Evolutionary conservation across 495 filamentous ascomycete genomes (phyloP).

Genomic region (Talaromyces liani): DNA sequence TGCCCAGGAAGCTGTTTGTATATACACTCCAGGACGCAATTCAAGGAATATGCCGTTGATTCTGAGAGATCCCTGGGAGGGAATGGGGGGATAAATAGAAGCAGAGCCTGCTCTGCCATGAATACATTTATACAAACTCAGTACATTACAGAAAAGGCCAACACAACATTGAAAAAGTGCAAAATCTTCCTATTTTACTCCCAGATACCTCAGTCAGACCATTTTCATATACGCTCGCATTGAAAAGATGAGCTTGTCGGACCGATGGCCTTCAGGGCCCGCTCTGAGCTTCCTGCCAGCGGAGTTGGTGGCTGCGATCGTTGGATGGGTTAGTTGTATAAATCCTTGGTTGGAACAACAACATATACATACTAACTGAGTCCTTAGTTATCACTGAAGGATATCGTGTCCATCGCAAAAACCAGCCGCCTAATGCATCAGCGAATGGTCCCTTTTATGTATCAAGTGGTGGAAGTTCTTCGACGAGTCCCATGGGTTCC

Average conservation of each 20-base stretch:
- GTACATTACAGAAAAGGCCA: neutral
- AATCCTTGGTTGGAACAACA: neutral
- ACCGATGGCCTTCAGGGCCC: neutral
- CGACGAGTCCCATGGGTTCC: neutral
- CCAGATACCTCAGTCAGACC: neutral
- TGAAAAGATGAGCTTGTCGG: neutral
- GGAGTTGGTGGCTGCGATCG: neutral
- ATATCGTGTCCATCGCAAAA: neutral
- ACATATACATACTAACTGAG: neutral
- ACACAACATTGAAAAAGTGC: neutral
- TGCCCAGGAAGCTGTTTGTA: neutral
- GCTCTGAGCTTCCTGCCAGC: neutral
- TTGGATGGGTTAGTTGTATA: neutral
- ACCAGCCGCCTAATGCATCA: neutral
- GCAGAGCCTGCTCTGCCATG: neutral
- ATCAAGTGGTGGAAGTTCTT: neutral
- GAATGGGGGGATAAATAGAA: neutral
- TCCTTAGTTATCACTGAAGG: neutral
- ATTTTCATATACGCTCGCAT: neutral
- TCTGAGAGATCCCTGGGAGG: neutral
- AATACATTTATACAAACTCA: neutral
- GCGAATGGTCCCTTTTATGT: neutral
- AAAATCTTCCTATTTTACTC: neutral
- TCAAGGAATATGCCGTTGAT: neutral
- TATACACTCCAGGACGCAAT: neutral